These are phyloP conservation scores for Nissolia schottii DNA, from an alignment of 306 rosid species.

Conservation along the genomic window DNA sequence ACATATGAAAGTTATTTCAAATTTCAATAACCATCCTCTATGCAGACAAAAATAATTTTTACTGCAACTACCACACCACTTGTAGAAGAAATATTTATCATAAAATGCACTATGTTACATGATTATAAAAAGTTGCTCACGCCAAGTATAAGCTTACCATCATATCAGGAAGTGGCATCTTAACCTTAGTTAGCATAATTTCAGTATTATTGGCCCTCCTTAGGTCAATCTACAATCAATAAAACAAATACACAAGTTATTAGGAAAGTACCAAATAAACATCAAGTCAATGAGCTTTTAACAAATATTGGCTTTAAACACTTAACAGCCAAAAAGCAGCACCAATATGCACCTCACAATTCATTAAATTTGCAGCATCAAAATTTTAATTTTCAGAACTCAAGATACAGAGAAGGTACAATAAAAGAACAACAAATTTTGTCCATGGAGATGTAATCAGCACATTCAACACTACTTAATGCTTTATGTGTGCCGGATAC, in stretches of 20 bases:
- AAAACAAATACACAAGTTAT: slow-evolving; percentile 16
- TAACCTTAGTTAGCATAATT: slow-evolving; percentile 99
- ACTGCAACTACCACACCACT: slow-evolving; percentile 1
- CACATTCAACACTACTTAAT: background rate
- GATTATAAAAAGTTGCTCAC: slow-evolving; percentile 1
- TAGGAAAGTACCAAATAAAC: slow-evolving; percentile 19
- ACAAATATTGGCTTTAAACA: slow-evolving; percentile 8
- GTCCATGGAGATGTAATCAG: background rate
- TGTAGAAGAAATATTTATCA: background rate
- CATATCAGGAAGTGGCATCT: slow-evolving; percentile 99
- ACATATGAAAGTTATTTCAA: background rate
- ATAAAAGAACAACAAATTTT: background rate
- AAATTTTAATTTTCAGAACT: background rate
- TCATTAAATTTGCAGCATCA: slow-evolving; percentile 4
- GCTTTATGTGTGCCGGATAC: background rate
- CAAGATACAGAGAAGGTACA: background rate
- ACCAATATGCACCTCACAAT: background rate
- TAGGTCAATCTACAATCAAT: slow-evolving; percentile 68
- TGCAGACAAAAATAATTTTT: background rate
- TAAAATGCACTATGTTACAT: slow-evolving; percentile 2
- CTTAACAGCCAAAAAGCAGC: slow-evolving; percentile 25
- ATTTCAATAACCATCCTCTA: slow-evolving; percentile 5
- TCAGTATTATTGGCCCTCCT: slow-evolving; percentile 97
- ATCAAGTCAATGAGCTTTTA: background rate
- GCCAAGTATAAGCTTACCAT: slow-evolving; percentile 63